phyloP scores from a whole-genome alignment of 257 asterid genomes.

The Leonotis leonurus region DNA sequence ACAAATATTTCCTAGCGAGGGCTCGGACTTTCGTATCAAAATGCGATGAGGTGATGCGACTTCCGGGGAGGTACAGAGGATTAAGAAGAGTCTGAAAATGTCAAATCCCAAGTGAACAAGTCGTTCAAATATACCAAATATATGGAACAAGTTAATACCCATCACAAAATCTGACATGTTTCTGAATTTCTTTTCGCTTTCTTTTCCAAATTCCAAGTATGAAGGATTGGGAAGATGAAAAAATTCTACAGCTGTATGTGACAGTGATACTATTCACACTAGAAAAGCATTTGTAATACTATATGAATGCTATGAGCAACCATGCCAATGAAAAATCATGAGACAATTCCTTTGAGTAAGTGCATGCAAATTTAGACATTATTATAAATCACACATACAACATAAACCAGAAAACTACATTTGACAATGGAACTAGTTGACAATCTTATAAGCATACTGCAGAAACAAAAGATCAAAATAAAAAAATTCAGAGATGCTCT shows the following conservation, averaged over 20 bases:
- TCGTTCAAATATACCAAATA: neutral
- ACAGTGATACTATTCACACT: neutral
- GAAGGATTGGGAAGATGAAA: too few relatives aligned
- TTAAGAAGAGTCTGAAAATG: conserved; percentile 78
- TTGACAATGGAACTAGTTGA: too few relatives aligned
- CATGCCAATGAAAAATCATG: neutral
- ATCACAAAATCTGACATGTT: neutral
- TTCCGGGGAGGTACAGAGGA: conserved; percentile 92
- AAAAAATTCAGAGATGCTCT: neutral
- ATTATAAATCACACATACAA: too few relatives aligned
- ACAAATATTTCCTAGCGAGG: conserved; percentile 82
- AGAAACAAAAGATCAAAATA: neutral
- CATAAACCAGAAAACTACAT: too few relatives aligned
- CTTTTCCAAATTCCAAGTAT: neutral
- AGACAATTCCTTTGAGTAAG: neutral
- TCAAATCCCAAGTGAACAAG: neutral
- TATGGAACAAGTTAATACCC: neutral
- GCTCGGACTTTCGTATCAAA: conserved; percentile 95
- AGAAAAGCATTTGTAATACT: neutral
- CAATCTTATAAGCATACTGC: neutral
- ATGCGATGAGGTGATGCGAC: conserved; percentile 85
- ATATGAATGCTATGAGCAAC: neutral
- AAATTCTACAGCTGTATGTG: too few relatives aligned
- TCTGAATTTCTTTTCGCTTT: neutral
- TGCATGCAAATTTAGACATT: neutral